Percentiles rank a stretch among this genome's conserved stretches.
phyloP scores from a whole-genome alignment of 2,329 filamentous ascomycete genomes.

The Keithomyces neogunnii region DNA sequence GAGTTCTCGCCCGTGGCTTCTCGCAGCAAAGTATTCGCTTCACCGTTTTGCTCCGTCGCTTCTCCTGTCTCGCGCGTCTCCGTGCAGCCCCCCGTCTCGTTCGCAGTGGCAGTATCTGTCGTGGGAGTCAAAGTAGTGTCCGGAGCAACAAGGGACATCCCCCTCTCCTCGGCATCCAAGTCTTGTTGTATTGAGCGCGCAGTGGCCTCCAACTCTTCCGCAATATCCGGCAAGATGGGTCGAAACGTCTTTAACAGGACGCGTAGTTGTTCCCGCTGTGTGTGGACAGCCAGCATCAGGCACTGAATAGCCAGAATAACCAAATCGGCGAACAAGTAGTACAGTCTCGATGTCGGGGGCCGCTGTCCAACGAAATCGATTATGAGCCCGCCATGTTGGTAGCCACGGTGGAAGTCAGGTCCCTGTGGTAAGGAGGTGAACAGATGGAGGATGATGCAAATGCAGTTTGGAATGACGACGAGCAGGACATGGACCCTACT shows the following conservation, averaged over 20 bases:
- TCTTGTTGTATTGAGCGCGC: slow-evolving; percentile 33
- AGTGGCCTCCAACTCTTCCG: slow-evolving; percentile 15
- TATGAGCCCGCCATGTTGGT: slow-evolving; percentile 58
- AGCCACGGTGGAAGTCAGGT: slow-evolving; percentile 54
- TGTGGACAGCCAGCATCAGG: slow-evolving; percentile 55
- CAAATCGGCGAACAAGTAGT: slow-evolving; percentile 47
- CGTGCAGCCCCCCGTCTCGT: slow-evolving; percentile 27
- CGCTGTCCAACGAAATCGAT: slow-evolving; percentile 62
- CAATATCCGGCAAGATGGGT: slow-evolving; percentile 21
- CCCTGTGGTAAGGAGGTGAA: slow-evolving; percentile 46
- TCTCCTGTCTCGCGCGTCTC: slow-evolving; percentile 32
- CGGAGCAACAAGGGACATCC: slow-evolving; percentile 23
- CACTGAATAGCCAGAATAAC: slow-evolving; percentile 50
- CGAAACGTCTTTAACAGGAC: slow-evolving; percentile 35
- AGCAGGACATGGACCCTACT: slow-evolving; percentile 48
- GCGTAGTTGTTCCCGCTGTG: slow-evolving; percentile 49
- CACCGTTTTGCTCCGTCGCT: slow-evolving; percentile 16
- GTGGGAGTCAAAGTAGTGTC: slow-evolving; percentile 6
- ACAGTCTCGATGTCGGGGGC: slow-evolving; percentile 47
- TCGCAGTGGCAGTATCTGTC: slow-evolving; percentile 21
- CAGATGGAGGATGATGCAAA: slow-evolving; percentile 54
- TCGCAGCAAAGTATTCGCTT: slow-evolving; percentile 18
- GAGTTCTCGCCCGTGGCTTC: slow-evolving; percentile 19
- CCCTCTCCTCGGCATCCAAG: slow-evolving; percentile 49
- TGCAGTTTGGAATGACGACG: slow-evolving; percentile 47